Evolutionary conservation across 768 basidiomycete genomes (phyloP).

Genomic region (Chalciporus chontae): DNA sequence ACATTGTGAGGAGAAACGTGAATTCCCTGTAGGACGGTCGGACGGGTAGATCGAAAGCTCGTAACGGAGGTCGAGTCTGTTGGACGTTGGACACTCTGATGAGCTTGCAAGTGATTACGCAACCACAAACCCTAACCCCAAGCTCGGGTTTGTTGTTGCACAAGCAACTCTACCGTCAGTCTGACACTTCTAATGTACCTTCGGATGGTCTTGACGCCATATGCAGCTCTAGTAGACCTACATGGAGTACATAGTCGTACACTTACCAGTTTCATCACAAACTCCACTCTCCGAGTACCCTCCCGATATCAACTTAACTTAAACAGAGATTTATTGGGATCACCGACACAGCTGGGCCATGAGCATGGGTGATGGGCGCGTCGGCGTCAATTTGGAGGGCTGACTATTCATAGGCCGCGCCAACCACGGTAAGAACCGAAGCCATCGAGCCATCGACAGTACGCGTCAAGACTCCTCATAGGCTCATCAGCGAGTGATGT

Average conservation of each 20-base stretch:
- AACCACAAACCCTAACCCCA: constrained; percentile 22
- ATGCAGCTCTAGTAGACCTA: no score
- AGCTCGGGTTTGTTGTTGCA: constrained; percentile 7
- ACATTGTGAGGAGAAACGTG: constrained; percentile 30
- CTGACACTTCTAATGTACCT: no score
- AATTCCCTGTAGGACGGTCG: not conserved
- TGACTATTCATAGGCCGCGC: not conserved
- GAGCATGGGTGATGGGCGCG: not conserved
- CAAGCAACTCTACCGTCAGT: not conserved
- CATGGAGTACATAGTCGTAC: not conserved
- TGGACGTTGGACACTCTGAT: no score
- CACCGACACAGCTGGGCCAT: not conserved
- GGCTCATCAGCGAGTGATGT: not conserved
- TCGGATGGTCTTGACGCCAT: no score
- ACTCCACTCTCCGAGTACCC: not conserved
- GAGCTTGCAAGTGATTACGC: not conserved
- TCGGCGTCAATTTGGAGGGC: not conserved
- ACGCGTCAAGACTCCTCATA: not conserved
- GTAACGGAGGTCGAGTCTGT: no score
- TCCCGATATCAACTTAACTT: not conserved
- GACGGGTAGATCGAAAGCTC: not conserved
- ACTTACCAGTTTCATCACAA: not conserved
- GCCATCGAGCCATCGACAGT: not conserved
- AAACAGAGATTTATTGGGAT: not conserved
- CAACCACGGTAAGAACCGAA: not conserved